Evolutionary conservation across 495 filamentous ascomycete species (phyloP).

Genomic region (Penicillium chermesinum): DNA sequence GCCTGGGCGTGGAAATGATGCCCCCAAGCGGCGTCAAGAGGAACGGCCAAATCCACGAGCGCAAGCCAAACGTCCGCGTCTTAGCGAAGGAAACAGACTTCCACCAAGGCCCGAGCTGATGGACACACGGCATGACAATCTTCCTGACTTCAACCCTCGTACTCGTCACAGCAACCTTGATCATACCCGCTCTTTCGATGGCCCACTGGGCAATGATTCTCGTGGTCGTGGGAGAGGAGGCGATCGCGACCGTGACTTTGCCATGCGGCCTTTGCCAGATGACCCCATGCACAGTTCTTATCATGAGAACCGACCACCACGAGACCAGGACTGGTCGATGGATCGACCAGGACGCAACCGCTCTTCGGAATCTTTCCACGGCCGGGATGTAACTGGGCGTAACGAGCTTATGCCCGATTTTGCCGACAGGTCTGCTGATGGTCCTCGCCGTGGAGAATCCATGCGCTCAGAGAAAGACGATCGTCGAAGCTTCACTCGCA

Average conservation of each 20-base stretch:
- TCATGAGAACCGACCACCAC: constrained; percentile 29
- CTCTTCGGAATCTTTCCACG: constrained; percentile 24
- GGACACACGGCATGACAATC: constrained; percentile 37
- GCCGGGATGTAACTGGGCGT: constrained; percentile 29
- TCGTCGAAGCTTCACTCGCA: constrained; percentile 25
- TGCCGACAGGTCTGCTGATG: constrained; percentile 28
- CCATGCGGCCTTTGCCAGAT: constrained; percentile 28
- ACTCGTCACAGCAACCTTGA: constrained; percentile 35
- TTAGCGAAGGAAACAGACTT: constrained; percentile 26
- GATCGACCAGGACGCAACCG: constrained; percentile 35
- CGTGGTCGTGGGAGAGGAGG: constrained; percentile 28
- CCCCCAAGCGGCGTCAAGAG: constrained; percentile 36
- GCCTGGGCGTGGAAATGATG: constrained; percentile 24
- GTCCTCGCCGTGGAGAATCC: constrained; percentile 30
- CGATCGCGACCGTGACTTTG: constrained; percentile 34
- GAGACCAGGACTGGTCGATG: constrained; percentile 33
- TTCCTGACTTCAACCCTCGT: constrained; percentile 32
- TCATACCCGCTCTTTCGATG: constrained; percentile 33
- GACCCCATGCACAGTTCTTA: constrained; percentile 40
- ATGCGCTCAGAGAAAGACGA: constrained; percentile 35
- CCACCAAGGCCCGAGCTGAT: constrained; percentile 37
- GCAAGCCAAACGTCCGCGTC: constrained; percentile 30
- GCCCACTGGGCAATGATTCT: constrained; percentile 17
- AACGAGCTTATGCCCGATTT: constrained; percentile 35
- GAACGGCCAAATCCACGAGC: constrained; percentile 29